phyloP scores from a whole-genome alignment of 139 green algal genomes.

The Zygnema cylindricum region DNA sequence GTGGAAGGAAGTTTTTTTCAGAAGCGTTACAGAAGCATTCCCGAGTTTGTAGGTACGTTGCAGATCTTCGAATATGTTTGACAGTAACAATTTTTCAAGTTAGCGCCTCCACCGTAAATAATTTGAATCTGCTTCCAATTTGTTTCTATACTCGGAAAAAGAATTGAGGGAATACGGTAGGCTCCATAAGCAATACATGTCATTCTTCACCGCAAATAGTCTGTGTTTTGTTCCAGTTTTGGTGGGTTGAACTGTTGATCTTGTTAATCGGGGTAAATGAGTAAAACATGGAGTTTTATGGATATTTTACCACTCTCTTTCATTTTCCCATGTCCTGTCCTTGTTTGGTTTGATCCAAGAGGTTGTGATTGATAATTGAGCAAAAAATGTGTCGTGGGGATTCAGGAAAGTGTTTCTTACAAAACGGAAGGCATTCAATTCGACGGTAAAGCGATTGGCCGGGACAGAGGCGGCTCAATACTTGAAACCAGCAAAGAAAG shows the following conservation, averaged over 20 bases:
- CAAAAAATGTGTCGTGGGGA: neutral
- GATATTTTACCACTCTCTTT: neutral
- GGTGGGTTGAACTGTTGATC: neutral
- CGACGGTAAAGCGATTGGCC: neutral
- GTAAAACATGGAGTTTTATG: neutral
- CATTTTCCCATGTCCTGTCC: neutral
- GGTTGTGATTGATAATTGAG: neutral
- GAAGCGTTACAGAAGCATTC: neutral
- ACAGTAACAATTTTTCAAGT: no score
- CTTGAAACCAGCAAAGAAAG: neutral
- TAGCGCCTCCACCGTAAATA: no score
- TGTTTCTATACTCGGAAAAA: no score
- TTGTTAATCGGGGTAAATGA: neutral
- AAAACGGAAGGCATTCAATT: neutral
- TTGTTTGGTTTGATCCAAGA: neutral
- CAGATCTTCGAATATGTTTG: no score
- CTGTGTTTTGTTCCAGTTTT: no score
- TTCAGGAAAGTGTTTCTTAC: slow-evolving; percentile 20
- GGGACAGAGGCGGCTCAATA: neutral
- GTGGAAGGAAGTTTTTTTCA: neutral
- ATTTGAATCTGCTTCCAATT: no score
- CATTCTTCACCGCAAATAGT: no score
- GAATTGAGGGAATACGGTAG: no score
- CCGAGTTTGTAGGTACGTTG: no score
- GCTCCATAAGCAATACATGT: no score